Evolutionary conservation across 768 basidiomycete species (phyloP).

Genomic region (Chalciporus sphaerocephalus): DNA sequence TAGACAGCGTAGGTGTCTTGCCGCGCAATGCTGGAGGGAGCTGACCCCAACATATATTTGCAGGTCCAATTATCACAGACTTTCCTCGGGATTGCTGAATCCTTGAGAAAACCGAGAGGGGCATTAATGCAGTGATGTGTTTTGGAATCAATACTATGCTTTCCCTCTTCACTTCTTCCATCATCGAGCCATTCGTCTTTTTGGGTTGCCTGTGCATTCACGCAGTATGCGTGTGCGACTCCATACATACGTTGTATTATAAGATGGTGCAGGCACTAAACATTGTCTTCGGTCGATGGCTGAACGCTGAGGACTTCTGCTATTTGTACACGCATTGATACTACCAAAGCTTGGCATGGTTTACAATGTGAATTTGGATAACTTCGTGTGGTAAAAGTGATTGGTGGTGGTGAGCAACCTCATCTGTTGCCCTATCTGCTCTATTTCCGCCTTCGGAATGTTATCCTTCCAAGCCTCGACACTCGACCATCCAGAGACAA

Average conservation of each 20-base stretch:
- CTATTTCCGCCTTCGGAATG: conserved; percentile 14
- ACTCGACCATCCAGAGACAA: conserved; percentile 20
- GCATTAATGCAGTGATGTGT: conserved; percentile 35
- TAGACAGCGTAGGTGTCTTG: conserved; percentile 40
- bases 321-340: too few relatives aligned
- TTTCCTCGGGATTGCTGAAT: conserved; percentile 55
- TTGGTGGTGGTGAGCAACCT: conserved; percentile 14
- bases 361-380: conserved; percentile 5
- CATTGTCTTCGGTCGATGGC: too few relatives aligned
- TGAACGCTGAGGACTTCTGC: too few relatives aligned
- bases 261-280: too few relatives aligned
- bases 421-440: conserved; percentile 4
- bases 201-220: too few relatives aligned
- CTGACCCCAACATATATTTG: not conserved
- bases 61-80: conserved; percentile 51
- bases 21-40: not conserved
- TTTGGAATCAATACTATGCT: not conserved
- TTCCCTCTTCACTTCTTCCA: not conserved
- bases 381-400: conserved; percentile 8
- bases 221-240: too few relatives aligned
- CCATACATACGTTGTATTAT: too few relatives aligned
- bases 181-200: too few relatives aligned
- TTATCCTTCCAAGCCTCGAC: too few relatives aligned
- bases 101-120: conserved; percentile 49
- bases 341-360: not conserved